Percentiles rank a stretch among this genome's conserved stretches.
These are phyloP conservation scores for Chalciporus sp. DNA, from an alignment of 1,284 basidiomycete genomes.

Conservation along the genomic window DNA sequence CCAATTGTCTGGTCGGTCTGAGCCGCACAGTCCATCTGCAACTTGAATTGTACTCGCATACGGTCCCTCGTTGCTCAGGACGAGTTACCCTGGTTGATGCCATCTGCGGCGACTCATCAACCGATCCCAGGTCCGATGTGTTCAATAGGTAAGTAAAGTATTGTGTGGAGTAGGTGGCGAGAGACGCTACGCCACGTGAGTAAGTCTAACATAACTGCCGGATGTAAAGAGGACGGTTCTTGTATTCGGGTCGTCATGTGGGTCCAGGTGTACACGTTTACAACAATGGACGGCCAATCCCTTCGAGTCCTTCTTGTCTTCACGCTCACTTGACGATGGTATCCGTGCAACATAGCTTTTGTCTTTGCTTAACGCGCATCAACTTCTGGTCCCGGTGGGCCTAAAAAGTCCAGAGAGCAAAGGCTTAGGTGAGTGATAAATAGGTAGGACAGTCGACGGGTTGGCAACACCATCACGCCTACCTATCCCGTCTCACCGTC, in stretches of 20 bases:
- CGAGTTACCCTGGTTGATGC: no score
- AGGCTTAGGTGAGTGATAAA: neutral
- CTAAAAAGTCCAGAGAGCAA: neutral
- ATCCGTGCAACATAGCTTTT: neutral
- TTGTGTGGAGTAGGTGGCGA: no score
- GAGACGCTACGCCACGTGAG: no score
- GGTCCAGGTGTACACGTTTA: constrained; percentile 28
- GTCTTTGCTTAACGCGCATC: neutral
- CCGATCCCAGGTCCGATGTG: no score
- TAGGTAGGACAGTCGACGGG: neutral
- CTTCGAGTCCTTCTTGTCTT: constrained; percentile 22
- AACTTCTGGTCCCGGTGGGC: neutral
- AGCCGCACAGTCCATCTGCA: no score
- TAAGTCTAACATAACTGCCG: neutral
- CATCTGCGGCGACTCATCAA: no score
- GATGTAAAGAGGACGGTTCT: constrained; percentile 4
- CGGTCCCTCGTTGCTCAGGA: no score
- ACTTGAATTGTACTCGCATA: no score
- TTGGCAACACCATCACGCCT: neutral
- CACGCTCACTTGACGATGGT: constrained; percentile 9
- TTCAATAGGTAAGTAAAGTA: no score
- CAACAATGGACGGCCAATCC: neutral
- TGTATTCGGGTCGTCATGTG: constrained; percentile 23
- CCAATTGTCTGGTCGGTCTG: no score
- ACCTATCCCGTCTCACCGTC: no score